A percentile compares a stretch with the other conserved stretches of the same genome.
Evolutionary conservation across 805 yeast genomes (phyloP).

Genomic region (Nakazawaea sp.): DNA sequence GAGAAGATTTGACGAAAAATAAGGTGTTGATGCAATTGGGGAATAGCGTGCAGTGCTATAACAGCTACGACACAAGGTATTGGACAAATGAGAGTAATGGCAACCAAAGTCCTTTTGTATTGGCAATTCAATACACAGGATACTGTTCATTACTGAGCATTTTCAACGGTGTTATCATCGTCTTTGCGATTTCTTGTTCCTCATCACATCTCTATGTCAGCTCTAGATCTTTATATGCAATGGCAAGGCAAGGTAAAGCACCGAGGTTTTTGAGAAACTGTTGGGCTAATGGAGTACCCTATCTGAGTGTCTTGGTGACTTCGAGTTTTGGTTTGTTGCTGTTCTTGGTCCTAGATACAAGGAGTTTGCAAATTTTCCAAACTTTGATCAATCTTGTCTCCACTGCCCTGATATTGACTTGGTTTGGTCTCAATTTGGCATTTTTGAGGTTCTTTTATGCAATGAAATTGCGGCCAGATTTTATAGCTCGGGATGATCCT

Average conservation of each 20-base stretch:
- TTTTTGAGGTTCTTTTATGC: slow-evolving; percentile 50
- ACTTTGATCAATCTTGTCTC: slow-evolving; percentile 63
- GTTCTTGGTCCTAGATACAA: slow-evolving; percentile 48
- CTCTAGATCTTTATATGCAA: slow-evolving; percentile 49
- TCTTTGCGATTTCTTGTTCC: slow-evolving; percentile 52
- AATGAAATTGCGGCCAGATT: slow-evolving; percentile 46
- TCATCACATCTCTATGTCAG: slow-evolving; percentile 54
- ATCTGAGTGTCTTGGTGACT: slow-evolving; percentile 58
- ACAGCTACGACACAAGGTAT: slow-evolving; percentile 9
- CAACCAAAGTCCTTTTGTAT: slow-evolving; percentile 50
- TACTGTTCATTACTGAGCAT: slow-evolving; percentile 44
- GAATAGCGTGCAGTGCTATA: slow-evolving; percentile 18
- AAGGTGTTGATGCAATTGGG: slow-evolving; percentile 19
- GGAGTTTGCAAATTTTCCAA: slow-evolving; percentile 58
- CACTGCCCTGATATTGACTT: slow-evolving; percentile 70
- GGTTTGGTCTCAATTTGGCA: slow-evolving; percentile 63
- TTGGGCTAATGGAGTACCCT: slow-evolving; percentile 64
- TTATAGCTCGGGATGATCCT: slow-evolving; percentile 44
- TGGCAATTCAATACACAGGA: slow-evolving; percentile 48
- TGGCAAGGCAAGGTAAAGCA: slow-evolving; percentile 50
- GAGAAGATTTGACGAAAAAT: slow-evolving; percentile 14
- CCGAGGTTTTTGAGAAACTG: slow-evolving; percentile 57
- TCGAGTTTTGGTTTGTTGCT: slow-evolving; percentile 56
- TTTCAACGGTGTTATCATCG: slow-evolving; percentile 44
- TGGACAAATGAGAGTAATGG: slow-evolving; percentile 20